Evolutionary conservation across 225 moss, liverwort and hornwort genomes (phyloP).

Genomic region (Climacium dendroides): DNA sequence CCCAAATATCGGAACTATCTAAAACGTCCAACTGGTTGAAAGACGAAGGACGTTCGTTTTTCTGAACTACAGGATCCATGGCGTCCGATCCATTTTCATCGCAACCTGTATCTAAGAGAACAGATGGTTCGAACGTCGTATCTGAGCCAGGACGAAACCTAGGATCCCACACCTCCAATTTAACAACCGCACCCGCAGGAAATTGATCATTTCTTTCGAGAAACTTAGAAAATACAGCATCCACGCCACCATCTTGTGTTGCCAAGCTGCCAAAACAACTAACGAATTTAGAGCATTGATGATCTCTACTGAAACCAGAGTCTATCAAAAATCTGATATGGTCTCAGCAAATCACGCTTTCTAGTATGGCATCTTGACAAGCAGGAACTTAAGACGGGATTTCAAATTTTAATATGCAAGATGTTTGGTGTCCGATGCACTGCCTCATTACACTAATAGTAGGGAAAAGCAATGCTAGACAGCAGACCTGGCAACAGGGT

Average conservation of each 20-base stretch:
- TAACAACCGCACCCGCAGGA: constrained; percentile 42
- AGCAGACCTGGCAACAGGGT: constrained; percentile 58
- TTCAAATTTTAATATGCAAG: background rate
- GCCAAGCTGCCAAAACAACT: constrained; percentile 11
- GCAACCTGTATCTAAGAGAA: constrained; percentile 1
- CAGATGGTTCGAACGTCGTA: constrained; percentile 5
- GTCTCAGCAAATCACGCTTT: background rate
- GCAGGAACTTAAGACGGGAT: background rate
- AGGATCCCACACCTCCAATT: constrained; percentile 82
- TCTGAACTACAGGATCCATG: background rate
- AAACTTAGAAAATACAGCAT: background rate
- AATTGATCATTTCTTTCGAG: constrained; percentile 13
- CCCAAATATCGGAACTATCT: constrained; percentile 23
- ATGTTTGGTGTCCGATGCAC: background rate
- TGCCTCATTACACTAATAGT: background rate
- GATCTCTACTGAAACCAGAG: background rate
- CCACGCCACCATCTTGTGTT: background rate
- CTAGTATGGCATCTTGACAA: background rate
- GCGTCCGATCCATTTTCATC: background rate
- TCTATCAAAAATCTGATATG: background rate
- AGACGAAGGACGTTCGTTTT: background rate
- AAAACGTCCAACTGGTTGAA: background rate
- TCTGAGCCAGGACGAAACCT: constrained; percentile 27
- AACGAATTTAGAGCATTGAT: background rate
- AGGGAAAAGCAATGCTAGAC: background rate